Evolutionary conservation across 768 basidiomycete genomes (phyloP).

Genomic region (Lactarius hengduanensis): DNA sequence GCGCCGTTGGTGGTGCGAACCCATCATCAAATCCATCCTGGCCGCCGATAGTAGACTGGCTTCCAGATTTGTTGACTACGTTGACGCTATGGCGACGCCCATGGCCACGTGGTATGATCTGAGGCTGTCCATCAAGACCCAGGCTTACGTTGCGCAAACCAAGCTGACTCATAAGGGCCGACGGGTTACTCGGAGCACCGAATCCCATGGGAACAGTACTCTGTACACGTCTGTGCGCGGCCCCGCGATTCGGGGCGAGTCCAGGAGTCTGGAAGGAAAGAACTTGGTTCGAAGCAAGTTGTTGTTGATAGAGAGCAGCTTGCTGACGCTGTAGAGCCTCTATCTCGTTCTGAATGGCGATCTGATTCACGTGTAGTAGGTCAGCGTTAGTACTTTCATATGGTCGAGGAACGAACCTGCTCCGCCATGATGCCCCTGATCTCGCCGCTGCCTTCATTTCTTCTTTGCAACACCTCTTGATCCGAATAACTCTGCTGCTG

Average conservation of each 20-base stretch:
- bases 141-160: conserved; percentile 56
- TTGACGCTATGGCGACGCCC: conserved; percentile 90
- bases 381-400: conserved; percentile 9
- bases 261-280: conserved; percentile 77
- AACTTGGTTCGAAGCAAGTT: conserved; percentile 84
- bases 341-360: conserved; percentile 87
- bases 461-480: conserved; percentile 46
- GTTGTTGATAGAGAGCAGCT: conserved; percentile 85
- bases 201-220: conserved; percentile 69
- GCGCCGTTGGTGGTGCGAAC: conserved; percentile 56
- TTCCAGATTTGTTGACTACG: conserved; percentile 72
- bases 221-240: conserved; percentile 77
- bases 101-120: conserved; percentile 76
- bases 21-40: conserved; percentile 81
- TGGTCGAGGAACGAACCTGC: conserved; percentile 56
- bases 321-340: conserved; percentile 90
- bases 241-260: conserved; percentile 57
- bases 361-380: conserved; percentile 43
- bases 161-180: conserved; percentile 69
- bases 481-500: conserved; percentile 27
- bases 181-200: conserved; percentile 42
- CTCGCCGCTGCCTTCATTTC: conserved; percentile 64
- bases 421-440: conserved; percentile 92
- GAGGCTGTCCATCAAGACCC: conserved; percentile 61
- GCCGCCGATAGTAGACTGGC: conserved; percentile 47